These are phyloP conservation scores for Beta macrorhiza DNA, from an alignment of 179 eudicot species.

Conservation along the genomic window DNA sequence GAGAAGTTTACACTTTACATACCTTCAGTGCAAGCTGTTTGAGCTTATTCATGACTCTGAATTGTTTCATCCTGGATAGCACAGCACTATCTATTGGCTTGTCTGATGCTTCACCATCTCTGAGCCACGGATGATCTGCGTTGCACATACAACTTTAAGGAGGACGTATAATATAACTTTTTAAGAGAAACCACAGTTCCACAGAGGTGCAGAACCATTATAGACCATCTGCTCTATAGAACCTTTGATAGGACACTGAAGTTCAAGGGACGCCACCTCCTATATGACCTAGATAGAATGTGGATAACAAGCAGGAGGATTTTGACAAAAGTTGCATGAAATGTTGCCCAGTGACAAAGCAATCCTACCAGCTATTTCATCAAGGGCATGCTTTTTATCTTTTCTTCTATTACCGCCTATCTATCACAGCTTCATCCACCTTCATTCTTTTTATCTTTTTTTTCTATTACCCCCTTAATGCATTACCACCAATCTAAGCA, in stretches of 20 bases:
- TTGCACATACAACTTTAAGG: constrained; percentile 3
- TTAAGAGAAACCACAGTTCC: background rate
- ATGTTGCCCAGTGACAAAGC: background rate
- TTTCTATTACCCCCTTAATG: too few species aligned
- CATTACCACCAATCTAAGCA: too few species aligned
- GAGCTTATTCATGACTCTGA: constrained; percentile 88
- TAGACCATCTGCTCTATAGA: background rate
- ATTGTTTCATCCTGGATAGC: constrained; percentile 79
- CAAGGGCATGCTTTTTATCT: background rate
- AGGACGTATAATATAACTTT: background rate
- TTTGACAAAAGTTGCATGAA: background rate
- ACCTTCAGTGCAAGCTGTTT: constrained; percentile 90
- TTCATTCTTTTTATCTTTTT: too few species aligned
- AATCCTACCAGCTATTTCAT: background rate
- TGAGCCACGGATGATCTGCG: constrained; percentile 86
- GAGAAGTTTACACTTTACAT: background rate
- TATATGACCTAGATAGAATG: background rate
- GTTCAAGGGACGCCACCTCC: background rate
- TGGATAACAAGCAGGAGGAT: background rate
- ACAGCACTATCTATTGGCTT: constrained; percentile 84
- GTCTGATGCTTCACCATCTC: constrained; percentile 95
- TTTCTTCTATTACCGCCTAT: too few species aligned
- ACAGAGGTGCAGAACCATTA: background rate
- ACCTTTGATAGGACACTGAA: background rate
- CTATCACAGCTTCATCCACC: too few species aligned